Evolutionary conservation across 441 rosid genomes (phyloP), one percentile per base, ranked within the genome.

Genomic region (Omphalea diandra): DNA sequence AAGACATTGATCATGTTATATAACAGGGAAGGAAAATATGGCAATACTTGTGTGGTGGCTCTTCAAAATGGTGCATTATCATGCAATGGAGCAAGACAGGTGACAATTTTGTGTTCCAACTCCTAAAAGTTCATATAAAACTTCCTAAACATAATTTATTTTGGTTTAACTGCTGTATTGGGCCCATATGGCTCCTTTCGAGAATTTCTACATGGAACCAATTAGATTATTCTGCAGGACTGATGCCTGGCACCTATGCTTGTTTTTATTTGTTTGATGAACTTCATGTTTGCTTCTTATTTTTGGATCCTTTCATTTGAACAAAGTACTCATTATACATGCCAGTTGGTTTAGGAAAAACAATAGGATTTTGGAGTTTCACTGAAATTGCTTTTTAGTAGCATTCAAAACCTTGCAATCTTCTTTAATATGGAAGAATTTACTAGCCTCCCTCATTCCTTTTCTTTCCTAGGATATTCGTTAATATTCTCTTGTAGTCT

Each of bases 21-120:
- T 67, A 33, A 69, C 83, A 94, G 98, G 90, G 94, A 90, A 83
- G 96, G 88, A 71, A 94, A 94, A 80, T 90, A 87, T 79, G 73
- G 76, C 75, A 90, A 89, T 59, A 85, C 93, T 69, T 92, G 97
- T 72, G 90, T 90, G 59, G 82, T 90, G 67, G 86, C 96, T 73
- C 94, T 94, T 79, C 97, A 94, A 81, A 94, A 92, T 78, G 83
- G 96, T 58, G 84, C 99, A 60, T 50, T 82, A 72, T 78, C 82
- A 66, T 74, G 79, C 73, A 83, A 69, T 78, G 90, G 88, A 72
- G 72, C 79, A 35, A 82, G 84, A 14, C 93, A 89, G 90, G 99
- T 94, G 76, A 72, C 6, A 56, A 60, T 61, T 69, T 49, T 41
- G n/a, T 43, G 29, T 67, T 55, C 35, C 56, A 61, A 36, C 44